Base-by-base conservation (phyloP, 2,329 filamentous ascomycete genomes). In the Pseudogymnoascus sp. region DNA sequence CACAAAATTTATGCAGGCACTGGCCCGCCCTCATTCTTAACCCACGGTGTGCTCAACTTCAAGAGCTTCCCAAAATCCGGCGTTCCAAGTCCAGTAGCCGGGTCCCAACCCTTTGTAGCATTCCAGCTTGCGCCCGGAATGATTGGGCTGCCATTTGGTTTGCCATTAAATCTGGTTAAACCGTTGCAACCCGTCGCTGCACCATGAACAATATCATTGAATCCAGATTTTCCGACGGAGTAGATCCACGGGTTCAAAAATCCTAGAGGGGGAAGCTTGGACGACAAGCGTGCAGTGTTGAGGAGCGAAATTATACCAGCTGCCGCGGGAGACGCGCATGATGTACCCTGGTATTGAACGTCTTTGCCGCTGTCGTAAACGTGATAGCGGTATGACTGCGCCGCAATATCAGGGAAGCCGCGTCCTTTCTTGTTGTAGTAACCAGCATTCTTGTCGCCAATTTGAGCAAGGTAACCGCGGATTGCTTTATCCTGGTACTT, bases 221-320 rank as follows among this genome's bases (percentile, higher is more conserved):
- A 72, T 0, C 73, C 78, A 65, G 74, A 70, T 60, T 74, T 76
- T 8, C 76, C 78, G 59, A 70, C 70, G 18, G 70, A 72, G 67
- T 86, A 86, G 16, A 86, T 66, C 79, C 81, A 84, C 0, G 82
- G 82, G 67, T 86, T 85, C 60, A 85, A 62, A 73, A 81, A 85
- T 0, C 83, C 83, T 43, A 86, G 71, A 0, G 76, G 70, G 0
- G 76, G 68, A 12, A 60, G 57, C 18, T 61, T 63, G 16, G 61
- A 38, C 0, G 62, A 63, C 14, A 67, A 50, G 20, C 63, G 62
- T 12, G 62, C 81, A 65, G 86, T 82, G 65, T 87, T 87, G 60
- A 87, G 71, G 3, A 87, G 75, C 1, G 80, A 75, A 41, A 88
- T 74, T 58, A 87, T 75, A 4, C 77, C 79, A 0, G 81, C 79